phyloP scores from a whole-genome alignment of 1,284 basidiomycete genomes.

The Rhodotorula sp. region DNA sequence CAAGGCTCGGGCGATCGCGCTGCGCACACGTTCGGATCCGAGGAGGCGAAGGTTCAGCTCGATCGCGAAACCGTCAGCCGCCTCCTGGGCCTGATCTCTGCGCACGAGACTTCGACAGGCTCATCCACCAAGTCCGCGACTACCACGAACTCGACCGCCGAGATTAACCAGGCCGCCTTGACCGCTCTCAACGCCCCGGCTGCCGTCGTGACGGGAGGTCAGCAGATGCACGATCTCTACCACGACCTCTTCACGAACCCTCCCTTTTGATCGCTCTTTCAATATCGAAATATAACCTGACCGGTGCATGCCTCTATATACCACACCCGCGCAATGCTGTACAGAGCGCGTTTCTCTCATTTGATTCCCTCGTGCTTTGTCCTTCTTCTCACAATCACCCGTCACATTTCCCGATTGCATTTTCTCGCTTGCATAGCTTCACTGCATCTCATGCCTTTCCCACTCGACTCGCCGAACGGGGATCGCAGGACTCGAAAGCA shows the following conservation, averaged over 20 bases:
- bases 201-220: background rate
- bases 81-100: conserved; percentile 32
- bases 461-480: too few relatives aligned
- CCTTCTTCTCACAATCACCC: too few relatives aligned
- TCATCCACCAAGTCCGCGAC: background rate
- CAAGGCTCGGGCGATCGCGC: background rate
- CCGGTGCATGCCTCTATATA: background rate
- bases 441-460: too few relatives aligned
- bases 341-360: too few relatives aligned
- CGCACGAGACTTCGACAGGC: conserved; percentile 4
- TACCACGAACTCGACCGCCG: background rate
- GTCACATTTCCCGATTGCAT: too few relatives aligned
- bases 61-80: conserved; percentile 33
- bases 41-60: conserved; percentile 22
- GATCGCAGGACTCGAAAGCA: too few relatives aligned
- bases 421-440: too few relatives aligned
- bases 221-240: conserved; percentile 24
- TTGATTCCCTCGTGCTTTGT: too few relatives aligned
- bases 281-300: background rate
- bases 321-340: too few relatives aligned
- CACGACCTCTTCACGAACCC: conserved; percentile 13
- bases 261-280: conserved; percentile 1
- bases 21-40: conserved; percentile 3
- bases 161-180: background rate
- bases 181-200: background rate